A percentile compares a stretch with the other conserved stretches of the same genome.
These are phyloP conservation scores for Lipomyces orientalis DNA, from an alignment of 805 yeast genomes.

Conservation along the genomic window DNA sequence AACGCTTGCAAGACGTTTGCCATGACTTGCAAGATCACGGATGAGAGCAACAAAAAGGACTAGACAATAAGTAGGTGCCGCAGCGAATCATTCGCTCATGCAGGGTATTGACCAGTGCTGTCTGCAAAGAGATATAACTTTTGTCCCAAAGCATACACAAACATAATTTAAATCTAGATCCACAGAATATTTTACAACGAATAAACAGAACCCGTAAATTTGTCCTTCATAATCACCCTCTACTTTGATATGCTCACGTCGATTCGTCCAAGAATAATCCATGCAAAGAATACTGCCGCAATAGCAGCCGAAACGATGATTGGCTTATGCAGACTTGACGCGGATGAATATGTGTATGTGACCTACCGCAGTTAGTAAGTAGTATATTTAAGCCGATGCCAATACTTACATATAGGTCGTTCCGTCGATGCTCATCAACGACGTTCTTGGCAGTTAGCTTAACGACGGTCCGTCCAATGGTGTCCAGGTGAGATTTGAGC, in stretches of 20 bases:
- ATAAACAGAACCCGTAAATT: background rate
- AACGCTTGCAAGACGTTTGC: constrained; percentile 35
- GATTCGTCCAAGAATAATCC: constrained; percentile 40
- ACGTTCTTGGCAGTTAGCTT: constrained; percentile 64
- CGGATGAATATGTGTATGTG: constrained; percentile 61
- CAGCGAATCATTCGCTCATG: background rate
- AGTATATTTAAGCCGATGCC: no score
- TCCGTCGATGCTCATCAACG: constrained; percentile 67
- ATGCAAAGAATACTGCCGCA: constrained; percentile 59
- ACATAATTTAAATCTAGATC: background rate
- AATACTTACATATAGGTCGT: constrained; percentile 60
- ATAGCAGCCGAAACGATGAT: constrained; percentile 56
- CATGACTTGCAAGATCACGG: constrained; percentile 35
- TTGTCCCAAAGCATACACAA: background rate
- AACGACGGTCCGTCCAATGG: constrained; percentile 77
- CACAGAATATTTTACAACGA: constrained; percentile 2
- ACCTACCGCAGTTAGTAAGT: constrained; percentile 3
- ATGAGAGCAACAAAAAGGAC: constrained; percentile 25
- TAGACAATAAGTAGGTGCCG: background rate
- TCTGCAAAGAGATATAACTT: constrained; percentile 3
- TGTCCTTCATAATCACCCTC: background rate
- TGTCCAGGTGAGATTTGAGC: constrained; percentile 59
- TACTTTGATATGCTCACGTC: constrained; percentile 26
- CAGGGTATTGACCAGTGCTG: background rate
- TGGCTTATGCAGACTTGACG: constrained; percentile 68